A percentile compares a stretch with the other conserved stretches of the same genome.
Conservation (phyloP, 208 protist species). For the Wallacemonas rigidus region DNA sequence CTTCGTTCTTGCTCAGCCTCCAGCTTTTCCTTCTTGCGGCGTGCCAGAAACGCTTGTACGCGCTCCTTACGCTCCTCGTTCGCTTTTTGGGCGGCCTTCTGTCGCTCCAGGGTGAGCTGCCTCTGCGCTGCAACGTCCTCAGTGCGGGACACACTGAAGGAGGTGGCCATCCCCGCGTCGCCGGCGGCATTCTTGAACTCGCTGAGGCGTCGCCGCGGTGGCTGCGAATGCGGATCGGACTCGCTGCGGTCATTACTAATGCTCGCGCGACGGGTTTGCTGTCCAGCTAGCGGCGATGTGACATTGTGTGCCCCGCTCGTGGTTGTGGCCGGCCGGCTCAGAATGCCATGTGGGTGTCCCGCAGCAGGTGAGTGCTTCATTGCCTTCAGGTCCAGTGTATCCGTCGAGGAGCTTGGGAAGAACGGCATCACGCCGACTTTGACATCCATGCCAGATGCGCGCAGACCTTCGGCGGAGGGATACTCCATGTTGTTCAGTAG, state of each 20-base stretch:
- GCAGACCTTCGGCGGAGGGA: constrained; percentile 21
- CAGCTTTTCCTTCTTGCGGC: constrained; percentile 49
- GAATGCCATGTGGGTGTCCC: constrained; percentile 1
- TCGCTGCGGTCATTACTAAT: neutral
- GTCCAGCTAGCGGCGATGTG: neutral
- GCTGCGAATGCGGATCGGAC: constrained; percentile 1
- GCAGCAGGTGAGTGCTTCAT: neutral
- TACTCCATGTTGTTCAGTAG: constrained; percentile 28
- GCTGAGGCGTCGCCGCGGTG: constrained; percentile 25
- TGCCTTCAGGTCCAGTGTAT: neutral
- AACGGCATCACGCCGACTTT: constrained; percentile 24
- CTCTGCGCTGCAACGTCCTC: constrained; percentile 12
- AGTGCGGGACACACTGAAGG: constrained; percentile 14
- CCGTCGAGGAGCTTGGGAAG: constrained; percentile 20
- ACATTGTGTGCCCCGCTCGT: neutral
- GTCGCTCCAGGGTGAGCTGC: neutral
- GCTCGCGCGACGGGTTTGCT: neutral
- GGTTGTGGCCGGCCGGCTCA: neutral
- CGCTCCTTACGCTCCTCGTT: constrained; percentile 71
- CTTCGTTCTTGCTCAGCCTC: constrained; percentile 31
- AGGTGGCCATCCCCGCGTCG: neutral
- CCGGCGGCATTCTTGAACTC: constrained; percentile 31
- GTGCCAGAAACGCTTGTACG: constrained; percentile 62
- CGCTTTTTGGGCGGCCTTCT: constrained; percentile 29
- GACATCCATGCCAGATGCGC: constrained; percentile 5